These are phyloP conservation scores for Antrodiella citrinella DNA, from an alignment of 768 basidiomycete genomes.

Conservation along the genomic window DNA sequence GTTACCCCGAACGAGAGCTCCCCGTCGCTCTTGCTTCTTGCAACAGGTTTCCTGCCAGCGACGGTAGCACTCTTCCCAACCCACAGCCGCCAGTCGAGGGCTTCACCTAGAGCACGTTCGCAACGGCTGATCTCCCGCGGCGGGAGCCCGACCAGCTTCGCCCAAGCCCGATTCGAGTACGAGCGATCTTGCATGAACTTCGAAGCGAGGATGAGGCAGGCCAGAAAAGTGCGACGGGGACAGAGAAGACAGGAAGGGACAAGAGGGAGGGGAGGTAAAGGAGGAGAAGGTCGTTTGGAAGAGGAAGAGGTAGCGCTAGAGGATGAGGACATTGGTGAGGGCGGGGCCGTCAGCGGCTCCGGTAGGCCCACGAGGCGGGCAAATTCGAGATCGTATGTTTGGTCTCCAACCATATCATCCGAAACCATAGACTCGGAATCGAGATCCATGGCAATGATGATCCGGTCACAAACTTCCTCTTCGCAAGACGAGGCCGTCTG, in stretches of 20 bases:
- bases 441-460: slow-evolving; percentile 28
- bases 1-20: neutral
- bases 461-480: slow-evolving; percentile 26
- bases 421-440: slow-evolving; percentile 4
- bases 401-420: neutral
- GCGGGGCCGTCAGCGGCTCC: slow-evolving; percentile 8
- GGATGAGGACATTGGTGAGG: neutral
- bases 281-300: slow-evolving; percentile 7
- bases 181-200: slow-evolving; percentile 93
- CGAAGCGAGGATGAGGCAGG: slow-evolving; percentile 79
- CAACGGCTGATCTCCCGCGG: slow-evolving; percentile 82
- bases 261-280: slow-evolving; percentile 19
- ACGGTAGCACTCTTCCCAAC: slow-evolving; percentile 55
- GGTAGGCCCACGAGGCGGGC: neutral
- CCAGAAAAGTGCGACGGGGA: slow-evolving; percentile 83
- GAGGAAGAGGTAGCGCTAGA: neutral
- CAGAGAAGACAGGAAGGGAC: slow-evolving; percentile 82
- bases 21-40: slow-evolving; percentile 16
- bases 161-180: slow-evolving; percentile 93
- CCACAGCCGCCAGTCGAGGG: slow-evolving; percentile 89
- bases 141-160: slow-evolving; percentile 83
- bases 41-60: slow-evolving; percentile 7
- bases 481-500: slow-evolving; percentile 25
- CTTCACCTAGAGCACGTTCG: slow-evolving; percentile 80
- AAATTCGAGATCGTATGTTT: neutral